Evolutionary conservation across 768 basidiomycete genomes (phyloP).

Genomic region (Lentinula aciculospora): DNA sequence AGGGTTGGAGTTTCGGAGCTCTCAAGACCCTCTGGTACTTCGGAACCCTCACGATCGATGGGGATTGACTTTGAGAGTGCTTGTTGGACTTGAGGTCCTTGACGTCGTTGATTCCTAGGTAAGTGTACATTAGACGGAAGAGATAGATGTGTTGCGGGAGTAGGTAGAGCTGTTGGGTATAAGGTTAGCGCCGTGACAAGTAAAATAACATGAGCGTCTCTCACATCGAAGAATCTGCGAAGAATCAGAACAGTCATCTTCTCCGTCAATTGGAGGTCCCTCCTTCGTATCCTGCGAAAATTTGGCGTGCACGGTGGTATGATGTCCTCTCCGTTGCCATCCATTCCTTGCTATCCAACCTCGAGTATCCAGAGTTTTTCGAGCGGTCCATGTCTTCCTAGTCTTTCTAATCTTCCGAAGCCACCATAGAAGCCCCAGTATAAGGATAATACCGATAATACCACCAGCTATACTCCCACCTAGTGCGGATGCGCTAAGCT

Average conservation of each 20-base stretch:
- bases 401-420: neutral
- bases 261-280: neutral
- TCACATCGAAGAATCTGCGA: neutral
- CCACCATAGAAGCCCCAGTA: neutral
- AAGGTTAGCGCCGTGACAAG: neutral
- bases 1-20: neutral
- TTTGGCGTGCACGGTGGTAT: too few species aligned
- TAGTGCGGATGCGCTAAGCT: too few species aligned
- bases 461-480: neutral
- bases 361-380: neutral
- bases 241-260: neutral
- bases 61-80: too few species aligned
- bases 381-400: too few species aligned
- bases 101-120: neutral
- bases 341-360: neutral
- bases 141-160: neutral
- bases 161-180: neutral
- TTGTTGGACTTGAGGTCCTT: neutral
- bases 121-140: neutral
- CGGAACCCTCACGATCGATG: too few species aligned
- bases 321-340: neutral
- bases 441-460: neutral
- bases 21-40: too few species aligned
- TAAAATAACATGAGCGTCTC: neutral
- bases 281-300: neutral